Evolutionary conservation across 1,284 basidiomycete genomes (phyloP).

Genomic region (Mrakiaceae sp.): DNA sequence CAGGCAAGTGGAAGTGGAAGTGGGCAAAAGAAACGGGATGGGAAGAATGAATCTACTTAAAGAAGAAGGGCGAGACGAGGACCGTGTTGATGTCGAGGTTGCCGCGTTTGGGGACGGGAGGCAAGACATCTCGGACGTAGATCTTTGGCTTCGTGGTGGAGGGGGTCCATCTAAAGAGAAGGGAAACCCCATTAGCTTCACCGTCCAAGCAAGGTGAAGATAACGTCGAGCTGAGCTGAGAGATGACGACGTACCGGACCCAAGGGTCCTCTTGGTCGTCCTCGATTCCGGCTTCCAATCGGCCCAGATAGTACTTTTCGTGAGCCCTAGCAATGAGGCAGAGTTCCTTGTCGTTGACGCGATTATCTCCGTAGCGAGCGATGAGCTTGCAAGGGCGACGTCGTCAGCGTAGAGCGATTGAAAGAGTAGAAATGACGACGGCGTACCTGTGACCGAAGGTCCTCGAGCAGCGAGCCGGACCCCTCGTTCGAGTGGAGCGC

Average conservation of each 20-base stretch:
- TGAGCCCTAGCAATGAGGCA: conserved; percentile 17
- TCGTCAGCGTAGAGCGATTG: neutral
- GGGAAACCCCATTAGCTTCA: too few relatives aligned
- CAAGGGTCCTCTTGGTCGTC: conserved; percentile 15
- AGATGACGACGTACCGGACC: neutral
- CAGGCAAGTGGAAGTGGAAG: too few relatives aligned
- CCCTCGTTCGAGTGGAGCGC: neutral
- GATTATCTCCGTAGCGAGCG: conserved; percentile 63
- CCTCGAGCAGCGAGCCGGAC: conserved; percentile 21
- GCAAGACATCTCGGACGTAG: conserved; percentile 62
- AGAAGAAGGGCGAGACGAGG: conserved; percentile 77
- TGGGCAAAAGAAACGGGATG: too few relatives aligned
- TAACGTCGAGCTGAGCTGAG: neutral
- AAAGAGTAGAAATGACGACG: neutral
- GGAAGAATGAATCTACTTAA: conserved; percentile 44
- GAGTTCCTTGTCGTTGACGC: conserved; percentile 36
- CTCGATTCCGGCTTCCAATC: conserved; percentile 17
- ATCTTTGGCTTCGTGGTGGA: conserved; percentile 33
- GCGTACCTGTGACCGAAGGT: conserved; percentile 48
- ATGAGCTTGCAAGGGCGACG: conserved; percentile 47
- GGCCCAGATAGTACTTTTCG: conserved; percentile 13
- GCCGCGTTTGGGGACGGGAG: conserved; percentile 75
- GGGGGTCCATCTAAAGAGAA: neutral
- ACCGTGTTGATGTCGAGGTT: conserved; percentile 78
- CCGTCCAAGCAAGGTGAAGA: conserved; percentile 8